phyloP scores from a whole-genome alignment of 169 alveolate species.

The Babesia gibsoni region DNA sequence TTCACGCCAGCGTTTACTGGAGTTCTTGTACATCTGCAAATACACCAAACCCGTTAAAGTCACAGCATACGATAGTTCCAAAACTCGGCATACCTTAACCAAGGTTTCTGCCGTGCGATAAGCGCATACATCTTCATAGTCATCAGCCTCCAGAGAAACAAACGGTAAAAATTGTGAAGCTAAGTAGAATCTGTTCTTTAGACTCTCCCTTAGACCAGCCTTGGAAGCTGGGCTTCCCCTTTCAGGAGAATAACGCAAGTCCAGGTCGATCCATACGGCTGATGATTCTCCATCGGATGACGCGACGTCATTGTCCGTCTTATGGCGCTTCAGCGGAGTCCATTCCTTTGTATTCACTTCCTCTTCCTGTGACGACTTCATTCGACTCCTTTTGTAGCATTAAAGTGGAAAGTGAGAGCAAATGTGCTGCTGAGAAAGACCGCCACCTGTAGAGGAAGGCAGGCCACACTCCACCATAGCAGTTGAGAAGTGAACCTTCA shows the following conservation, averaged over 20 bases:
- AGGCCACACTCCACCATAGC: too few relatives aligned
- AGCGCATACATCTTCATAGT: neutral
- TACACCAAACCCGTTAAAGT: constrained; percentile 50
- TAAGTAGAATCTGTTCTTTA: constrained; percentile 10
- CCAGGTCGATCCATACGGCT: neutral
- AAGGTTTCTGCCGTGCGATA: constrained; percentile 35
- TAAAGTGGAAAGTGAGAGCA: too few relatives aligned
- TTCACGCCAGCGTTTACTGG: constrained; percentile 42
- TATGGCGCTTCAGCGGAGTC: neutral
- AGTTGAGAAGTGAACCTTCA: too few relatives aligned
- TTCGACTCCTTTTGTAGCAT: too few relatives aligned
- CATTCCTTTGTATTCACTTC: too few relatives aligned
- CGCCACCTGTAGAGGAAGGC: too few relatives aligned
- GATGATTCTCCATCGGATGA: neutral
- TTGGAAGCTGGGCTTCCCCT: neutral
- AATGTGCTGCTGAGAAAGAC: too few relatives aligned
- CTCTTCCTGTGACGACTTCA: too few relatives aligned
- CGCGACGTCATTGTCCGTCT: neutral
- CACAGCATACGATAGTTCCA: constrained; percentile 33
- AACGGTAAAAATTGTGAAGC: constrained; percentile 13
- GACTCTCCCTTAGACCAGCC: neutral
- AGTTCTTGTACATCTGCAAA: constrained; percentile 54
- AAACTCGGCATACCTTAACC: constrained; percentile 19
- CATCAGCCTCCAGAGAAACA: neutral
- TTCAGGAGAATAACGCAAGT: neutral